phyloP scores from a whole-genome alignment of 139 green algal species.

The Dunaliella sp. region DNA sequence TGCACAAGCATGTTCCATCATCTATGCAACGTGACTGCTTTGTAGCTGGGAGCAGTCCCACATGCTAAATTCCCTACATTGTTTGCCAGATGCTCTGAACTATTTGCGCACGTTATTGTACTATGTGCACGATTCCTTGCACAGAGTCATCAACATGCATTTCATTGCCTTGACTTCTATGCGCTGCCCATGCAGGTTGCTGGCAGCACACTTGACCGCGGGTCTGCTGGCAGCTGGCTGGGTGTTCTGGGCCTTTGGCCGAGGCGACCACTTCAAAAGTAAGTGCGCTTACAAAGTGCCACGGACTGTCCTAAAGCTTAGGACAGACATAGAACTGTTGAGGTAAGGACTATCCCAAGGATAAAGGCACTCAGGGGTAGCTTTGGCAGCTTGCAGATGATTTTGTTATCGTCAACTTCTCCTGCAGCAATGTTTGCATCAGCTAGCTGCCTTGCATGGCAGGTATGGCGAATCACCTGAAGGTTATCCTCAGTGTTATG shows the following conservation, averaged over 20 bases:
- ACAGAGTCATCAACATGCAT: not conserved
- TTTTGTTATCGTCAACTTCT: not conserved
- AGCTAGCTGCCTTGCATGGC: not conserved
- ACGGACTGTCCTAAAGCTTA: too few relatives aligned
- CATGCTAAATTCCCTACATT: not conserved
- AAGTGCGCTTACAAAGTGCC: not conserved
- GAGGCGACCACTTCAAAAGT: conserved; percentile 21
- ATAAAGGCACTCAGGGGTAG: too few relatives aligned
- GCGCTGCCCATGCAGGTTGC: conserved; percentile 14
- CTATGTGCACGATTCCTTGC: not conserved
- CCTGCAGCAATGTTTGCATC: not conserved
- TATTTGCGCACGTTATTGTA: not conserved
- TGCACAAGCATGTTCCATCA: not conserved
- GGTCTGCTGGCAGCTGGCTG: conserved; percentile 24
- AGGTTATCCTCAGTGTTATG: too few relatives aligned
- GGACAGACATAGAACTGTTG: too few relatives aligned
- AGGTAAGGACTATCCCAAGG: too few relatives aligned
- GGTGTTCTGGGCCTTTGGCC: conserved; percentile 26
- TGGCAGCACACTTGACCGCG: conserved; percentile 33
- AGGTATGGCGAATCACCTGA: too few relatives aligned
- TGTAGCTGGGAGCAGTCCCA: too few relatives aligned
- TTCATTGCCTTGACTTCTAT: not conserved
- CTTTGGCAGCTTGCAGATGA: not conserved
- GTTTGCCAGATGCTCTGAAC: not conserved
- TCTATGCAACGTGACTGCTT: not conserved